These are phyloP conservation scores for Volvariella surrecta DNA, from an alignment of 1,284 basidiomycete species.

Conservation along the genomic window DNA sequence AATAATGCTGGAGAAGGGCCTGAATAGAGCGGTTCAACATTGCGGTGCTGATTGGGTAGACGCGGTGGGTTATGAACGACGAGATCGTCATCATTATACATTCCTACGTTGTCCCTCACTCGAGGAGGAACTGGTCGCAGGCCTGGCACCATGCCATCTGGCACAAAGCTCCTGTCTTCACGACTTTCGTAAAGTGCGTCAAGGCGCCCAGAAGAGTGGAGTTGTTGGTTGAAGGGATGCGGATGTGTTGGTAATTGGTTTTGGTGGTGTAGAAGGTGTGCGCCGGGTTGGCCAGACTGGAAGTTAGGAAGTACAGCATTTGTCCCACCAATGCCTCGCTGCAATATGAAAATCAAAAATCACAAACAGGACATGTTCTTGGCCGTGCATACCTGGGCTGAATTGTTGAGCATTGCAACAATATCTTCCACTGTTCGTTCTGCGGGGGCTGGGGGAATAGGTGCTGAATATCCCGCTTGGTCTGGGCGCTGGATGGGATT, in stretches of 20 bases:
- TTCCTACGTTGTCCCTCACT: slow-evolving; percentile 43
- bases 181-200: slow-evolving; percentile 67
- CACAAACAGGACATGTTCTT: no score
- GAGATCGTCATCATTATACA: slow-evolving; percentile 60
- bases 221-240: slow-evolving; percentile 29
- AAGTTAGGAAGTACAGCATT: not conserved
- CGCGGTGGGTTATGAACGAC: slow-evolving; percentile 53
- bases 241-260: slow-evolving; percentile 19
- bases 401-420: slow-evolving; percentile 64
- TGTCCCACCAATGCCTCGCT: not conserved
- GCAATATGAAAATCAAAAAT: no score
- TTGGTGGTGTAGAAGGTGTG: slow-evolving; percentile 14
- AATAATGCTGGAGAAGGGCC: slow-evolving; percentile 41
- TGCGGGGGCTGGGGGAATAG: slow-evolving; percentile 32
- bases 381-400: slow-evolving; percentile 40
- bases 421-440: slow-evolving; percentile 61
- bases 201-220: slow-evolving; percentile 34
- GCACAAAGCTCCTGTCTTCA: slow-evolving; percentile 70
- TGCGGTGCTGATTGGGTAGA: slow-evolving; percentile 39
- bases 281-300: slow-evolving; percentile 11
- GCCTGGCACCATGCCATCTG: slow-evolving; percentile 78
- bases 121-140: slow-evolving; percentile 57
- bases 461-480: slow-evolving; percentile 25
- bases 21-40: slow-evolving; percentile 48
- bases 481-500: slow-evolving; percentile 40